Percentiles rank a stretch among this genome's conserved stretches.
phyloP scores from a whole-genome alignment of 352 stramenopile species.

The Phytopythium aichiense region DNA sequence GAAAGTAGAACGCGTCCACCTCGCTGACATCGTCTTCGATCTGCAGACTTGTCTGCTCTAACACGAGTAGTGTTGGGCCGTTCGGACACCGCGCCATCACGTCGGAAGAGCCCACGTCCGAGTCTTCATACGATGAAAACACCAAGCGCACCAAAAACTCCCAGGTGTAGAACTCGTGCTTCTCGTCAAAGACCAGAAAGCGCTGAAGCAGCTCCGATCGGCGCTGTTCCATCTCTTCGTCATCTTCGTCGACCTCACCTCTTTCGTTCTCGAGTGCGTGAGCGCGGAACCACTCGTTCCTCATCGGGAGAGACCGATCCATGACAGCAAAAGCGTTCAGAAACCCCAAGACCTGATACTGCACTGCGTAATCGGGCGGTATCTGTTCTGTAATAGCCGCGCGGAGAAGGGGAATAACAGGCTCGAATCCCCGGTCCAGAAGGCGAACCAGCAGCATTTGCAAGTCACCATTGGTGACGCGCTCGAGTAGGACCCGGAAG shows the following conservation, averaged over 20 bases:
- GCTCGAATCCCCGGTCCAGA: constrained; percentile 20
- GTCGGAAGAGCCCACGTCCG: background rate
- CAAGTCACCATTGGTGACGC: constrained; percentile 36
- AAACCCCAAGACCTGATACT: constrained; percentile 27
- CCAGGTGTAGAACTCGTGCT: constrained; percentile 33
- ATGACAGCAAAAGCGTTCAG: constrained; percentile 33
- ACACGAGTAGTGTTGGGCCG: background rate
- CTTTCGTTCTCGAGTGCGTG: constrained; percentile 5
- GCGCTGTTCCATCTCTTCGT: constrained; percentile 48
- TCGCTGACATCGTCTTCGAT: background rate
- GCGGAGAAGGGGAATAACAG: constrained; percentile 24
- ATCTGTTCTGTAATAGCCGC: constrained; percentile 4
- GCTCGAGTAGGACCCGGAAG: constrained; percentile 30
- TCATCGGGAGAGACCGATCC: constrained; percentile 24
- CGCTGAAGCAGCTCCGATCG: constrained; percentile 42
- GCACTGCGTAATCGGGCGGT: constrained; percentile 7
- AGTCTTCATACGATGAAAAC: constrained; percentile 5
- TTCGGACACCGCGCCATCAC: background rate
- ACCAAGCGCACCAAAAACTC: constrained; percentile 30
- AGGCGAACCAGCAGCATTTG: constrained; percentile 35
- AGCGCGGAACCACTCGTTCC: constrained; percentile 10
- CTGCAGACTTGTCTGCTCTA: background rate
- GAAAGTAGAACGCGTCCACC: constrained; percentile 9
- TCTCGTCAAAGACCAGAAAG: constrained; percentile 13
- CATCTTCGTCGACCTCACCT: constrained; percentile 23